Evolutionary conservation across 2,329 filamentous ascomycete genomes (phyloP).

Genomic region (Cercospora zeina): DNA sequence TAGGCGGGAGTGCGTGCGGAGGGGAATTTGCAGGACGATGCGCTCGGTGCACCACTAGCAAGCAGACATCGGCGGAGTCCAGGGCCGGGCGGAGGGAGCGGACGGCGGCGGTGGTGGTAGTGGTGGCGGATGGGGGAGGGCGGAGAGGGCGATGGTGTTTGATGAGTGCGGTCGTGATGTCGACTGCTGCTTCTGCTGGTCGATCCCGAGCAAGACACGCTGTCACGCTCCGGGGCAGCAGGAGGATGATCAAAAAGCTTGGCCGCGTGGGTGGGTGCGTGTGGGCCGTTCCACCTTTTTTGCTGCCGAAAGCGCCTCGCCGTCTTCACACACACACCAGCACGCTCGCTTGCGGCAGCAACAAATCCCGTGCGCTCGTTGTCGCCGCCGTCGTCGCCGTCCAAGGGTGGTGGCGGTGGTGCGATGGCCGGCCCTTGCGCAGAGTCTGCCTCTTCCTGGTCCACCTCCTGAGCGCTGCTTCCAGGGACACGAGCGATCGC

Average conservation of each 20-base stretch:
- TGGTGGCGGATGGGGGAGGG: conserved; percentile 9
- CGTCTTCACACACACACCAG: background rate
- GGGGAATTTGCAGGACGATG: conserved; percentile 10
- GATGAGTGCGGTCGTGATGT: conserved; percentile 9
- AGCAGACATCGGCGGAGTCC: conserved; percentile 11
- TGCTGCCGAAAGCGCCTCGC: conserved; percentile 3
- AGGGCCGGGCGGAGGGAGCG: conserved; percentile 5
- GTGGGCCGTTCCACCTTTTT: background rate
- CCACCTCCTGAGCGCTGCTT: conserved; percentile 15
- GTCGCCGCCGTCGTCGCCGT: background rate
- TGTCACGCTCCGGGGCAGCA: conserved; percentile 2
- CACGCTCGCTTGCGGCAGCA: background rate
- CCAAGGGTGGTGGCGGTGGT: background rate
- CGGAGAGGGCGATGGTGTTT: background rate
- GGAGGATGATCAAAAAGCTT: conserved; percentile 4
- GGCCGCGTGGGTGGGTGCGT: conserved; percentile 3
- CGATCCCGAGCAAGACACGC: conserved; percentile 1
- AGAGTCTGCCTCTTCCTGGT: conserved; percentile 14
- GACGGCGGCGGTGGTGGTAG: conserved; percentile 2
- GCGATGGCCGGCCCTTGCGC: conserved; percentile 7
- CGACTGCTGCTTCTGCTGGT: conserved; percentile 10
- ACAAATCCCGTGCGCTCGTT: background rate
- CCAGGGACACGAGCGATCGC: conserved; percentile 4
- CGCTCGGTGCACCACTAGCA: conserved; percentile 5
- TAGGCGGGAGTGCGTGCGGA: conserved; percentile 3